These are phyloP conservation scores for Scedosporium apiospermum DNA, from an alignment of 2,329 filamentous ascomycete species.

Conservation along the genomic window DNA sequence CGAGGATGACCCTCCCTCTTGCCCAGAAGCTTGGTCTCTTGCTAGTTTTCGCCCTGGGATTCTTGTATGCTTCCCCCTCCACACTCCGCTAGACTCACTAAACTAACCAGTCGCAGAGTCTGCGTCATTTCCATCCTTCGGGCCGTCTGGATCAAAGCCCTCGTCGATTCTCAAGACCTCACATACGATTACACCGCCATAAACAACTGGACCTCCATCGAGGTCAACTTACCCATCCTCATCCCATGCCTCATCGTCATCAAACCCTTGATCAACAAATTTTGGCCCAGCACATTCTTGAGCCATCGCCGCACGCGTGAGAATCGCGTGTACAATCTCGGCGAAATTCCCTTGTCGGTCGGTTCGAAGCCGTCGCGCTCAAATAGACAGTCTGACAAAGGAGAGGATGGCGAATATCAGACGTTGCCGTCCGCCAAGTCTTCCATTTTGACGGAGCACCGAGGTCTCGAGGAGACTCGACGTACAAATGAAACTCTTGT, in stretches of 20 bases:
- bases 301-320: neutral
- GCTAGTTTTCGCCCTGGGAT: conserved; percentile 16
- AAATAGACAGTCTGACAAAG: neutral
- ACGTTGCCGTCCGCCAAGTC: neutral
- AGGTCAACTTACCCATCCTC: conserved; percentile 14
- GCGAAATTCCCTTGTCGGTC: neutral
- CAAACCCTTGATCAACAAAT: conserved; percentile 26
- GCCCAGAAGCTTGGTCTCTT: conserved; percentile 15
- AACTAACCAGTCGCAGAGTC: conserved; percentile 16
- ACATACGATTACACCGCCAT: conserved; percentile 12
- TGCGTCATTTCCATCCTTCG: conserved; percentile 23
- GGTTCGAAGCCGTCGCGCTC: neutral
- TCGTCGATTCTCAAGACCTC: conserved; percentile 10
- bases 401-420: neutral
- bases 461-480: neutral
- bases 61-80: conserved; percentile 13
- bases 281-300: conserved; percentile 15
- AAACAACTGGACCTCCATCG: conserved; percentile 5
- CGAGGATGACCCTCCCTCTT: conserved; percentile 14
- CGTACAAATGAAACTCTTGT: too few species aligned
- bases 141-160: conserved; percentile 13
- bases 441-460: neutral
- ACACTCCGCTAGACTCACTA: too few species aligned
- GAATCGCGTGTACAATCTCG: neutral
- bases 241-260: conserved; percentile 27